Evolutionary conservation across 495 filamentous ascomycete species (phyloP).

Genomic region (Cryomyces minteri): DNA sequence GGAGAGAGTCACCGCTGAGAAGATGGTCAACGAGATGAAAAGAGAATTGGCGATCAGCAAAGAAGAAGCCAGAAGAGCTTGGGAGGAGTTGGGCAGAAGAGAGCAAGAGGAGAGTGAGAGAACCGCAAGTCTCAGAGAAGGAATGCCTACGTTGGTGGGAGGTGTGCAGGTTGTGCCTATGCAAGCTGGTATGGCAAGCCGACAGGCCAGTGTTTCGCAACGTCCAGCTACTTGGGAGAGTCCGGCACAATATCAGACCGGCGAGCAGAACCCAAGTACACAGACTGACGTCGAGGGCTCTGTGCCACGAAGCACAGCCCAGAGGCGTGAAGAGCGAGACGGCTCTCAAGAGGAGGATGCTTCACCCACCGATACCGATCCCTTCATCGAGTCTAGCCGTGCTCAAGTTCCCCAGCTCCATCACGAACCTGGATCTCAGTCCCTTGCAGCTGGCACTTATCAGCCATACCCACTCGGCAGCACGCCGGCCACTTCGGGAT

Average conservation of each 20-base stretch:
- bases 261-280: background rate
- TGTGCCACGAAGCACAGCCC: constrained; percentile 6
- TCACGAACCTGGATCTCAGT: constrained; percentile 7
- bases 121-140: constrained; percentile 66
- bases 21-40: constrained; percentile 65
- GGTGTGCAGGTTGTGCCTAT: constrained; percentile 96
- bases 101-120: constrained; percentile 93
- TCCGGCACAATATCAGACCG: background rate
- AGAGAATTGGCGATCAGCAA: constrained; percentile 88
- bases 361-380: constrained; percentile 35
- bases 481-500: constrained; percentile 1
- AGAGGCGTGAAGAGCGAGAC: constrained; percentile 14
- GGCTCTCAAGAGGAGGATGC: constrained; percentile 27
- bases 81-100: constrained; percentile 88
- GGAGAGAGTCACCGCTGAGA: constrained; percentile 47
- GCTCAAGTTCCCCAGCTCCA: background rate
- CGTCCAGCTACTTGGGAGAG: constrained; percentile 17
- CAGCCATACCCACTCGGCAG: background rate
- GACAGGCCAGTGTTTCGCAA: constrained; percentile 33
- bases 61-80: constrained; percentile 86
- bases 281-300: background rate
- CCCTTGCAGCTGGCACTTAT: constrained; percentile 10
- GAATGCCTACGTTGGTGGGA: constrained; percentile 75
- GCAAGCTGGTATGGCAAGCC: constrained; percentile 54
- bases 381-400: constrained; percentile 30